These are phyloP conservation scores for Acer campestre DNA, from an alignment of 345 rosid genomes.

Conservation along the genomic window DNA sequence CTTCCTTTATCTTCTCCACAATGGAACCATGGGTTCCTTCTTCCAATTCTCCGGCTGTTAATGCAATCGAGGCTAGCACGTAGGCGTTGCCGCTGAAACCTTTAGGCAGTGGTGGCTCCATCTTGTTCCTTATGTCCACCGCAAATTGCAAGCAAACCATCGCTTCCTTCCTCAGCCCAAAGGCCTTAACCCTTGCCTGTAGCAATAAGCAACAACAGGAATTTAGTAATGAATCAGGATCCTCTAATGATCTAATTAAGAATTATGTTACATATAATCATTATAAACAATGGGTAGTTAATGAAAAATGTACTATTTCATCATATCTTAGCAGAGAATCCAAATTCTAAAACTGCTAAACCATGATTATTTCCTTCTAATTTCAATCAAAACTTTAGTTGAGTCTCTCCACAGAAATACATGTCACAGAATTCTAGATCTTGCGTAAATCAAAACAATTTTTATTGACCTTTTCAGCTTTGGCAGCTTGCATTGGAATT, in stretches of 20 bases:
- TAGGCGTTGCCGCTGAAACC: constrained; percentile 68
- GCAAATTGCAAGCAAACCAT: constrained; percentile 74
- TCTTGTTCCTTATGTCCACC: constrained; percentile 57
- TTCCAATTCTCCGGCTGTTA: constrained; percentile 54
- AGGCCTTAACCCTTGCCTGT: constrained; percentile 63
- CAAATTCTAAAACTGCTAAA: not conserved
- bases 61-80: constrained; percentile 56
- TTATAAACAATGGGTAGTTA: no score
- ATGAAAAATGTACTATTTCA: no score
- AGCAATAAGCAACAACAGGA: not conserved
- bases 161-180: constrained; percentile 43
- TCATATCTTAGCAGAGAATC: no score
- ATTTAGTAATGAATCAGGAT: no score
- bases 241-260: not conserved
- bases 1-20: constrained; percentile 51
- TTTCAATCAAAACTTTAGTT: not conserved
- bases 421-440: not conserved
- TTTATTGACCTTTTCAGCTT: not conserved
- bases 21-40: constrained; percentile 35
- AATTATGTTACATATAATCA: not conserved
- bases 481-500: not conserved
- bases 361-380: not conserved
- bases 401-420: not conserved
- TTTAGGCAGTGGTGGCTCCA: constrained; percentile 46
- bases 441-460: not conserved